These are phyloP conservation scores for Massarina eburnea DNA, from an alignment of 2,329 filamentous ascomycete species.

Conservation along the genomic window DNA sequence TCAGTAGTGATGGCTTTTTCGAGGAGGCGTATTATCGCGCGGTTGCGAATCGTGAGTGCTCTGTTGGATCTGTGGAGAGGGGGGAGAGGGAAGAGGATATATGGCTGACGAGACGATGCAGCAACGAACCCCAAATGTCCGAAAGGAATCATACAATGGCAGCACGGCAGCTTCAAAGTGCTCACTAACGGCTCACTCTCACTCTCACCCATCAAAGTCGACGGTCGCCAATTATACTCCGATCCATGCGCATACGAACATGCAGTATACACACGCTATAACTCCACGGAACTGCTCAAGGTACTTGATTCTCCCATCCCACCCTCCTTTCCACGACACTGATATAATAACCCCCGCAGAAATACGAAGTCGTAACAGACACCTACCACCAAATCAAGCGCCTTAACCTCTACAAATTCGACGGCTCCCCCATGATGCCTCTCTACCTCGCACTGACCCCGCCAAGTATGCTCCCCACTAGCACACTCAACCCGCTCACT, in stretches of 20 bases:
- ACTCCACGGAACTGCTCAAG: constrained; percentile 64
- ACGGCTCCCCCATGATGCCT: constrained; percentile 67
- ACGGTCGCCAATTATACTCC: constrained; percentile 68
- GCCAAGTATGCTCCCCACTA: constrained; percentile 70
- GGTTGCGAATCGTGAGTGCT: constrained; percentile 64
- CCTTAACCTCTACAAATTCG: constrained; percentile 64
- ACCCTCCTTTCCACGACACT: not conserved
- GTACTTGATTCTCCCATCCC: constrained; percentile 42
- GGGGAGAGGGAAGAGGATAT: not conserved
- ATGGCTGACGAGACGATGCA: constrained; percentile 38
- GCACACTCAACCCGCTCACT: constrained; percentile 61
- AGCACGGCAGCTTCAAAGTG: constrained; percentile 66
- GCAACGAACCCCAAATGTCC: constrained; percentile 63
- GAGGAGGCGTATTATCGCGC: constrained; percentile 72
- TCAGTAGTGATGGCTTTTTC: constrained; percentile 66
- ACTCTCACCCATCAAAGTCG: constrained; percentile 63
- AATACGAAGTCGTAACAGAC: constrained; percentile 55
- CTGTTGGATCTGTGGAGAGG: not conserved
- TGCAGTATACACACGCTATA: constrained; percentile 66
- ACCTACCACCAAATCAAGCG: constrained; percentile 63
- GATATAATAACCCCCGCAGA: constrained; percentile 27
- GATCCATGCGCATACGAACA: constrained; percentile 62
- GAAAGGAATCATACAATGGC: constrained; percentile 69
- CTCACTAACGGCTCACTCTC: constrained; percentile 60
- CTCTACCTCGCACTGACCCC: constrained; percentile 66